phyloP scores from a whole-genome alignment of 768 basidiomycete genomes.

The Collybia nuda region DNA sequence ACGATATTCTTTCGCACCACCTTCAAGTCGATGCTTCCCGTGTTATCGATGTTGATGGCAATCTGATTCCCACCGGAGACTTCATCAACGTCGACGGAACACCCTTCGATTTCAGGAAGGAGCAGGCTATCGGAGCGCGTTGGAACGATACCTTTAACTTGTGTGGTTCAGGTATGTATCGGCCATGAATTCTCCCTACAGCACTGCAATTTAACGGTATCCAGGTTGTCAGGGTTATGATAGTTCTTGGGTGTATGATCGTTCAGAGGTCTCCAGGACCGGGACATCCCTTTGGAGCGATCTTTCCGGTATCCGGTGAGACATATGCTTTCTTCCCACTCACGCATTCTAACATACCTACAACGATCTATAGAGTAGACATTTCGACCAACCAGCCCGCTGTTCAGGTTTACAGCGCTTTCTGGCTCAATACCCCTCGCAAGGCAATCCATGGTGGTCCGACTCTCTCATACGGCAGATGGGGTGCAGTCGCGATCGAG shows the following conservation, averaged over 20 bases:
- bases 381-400: constrained; percentile 51
- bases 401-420: constrained; percentile 49
- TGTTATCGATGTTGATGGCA: constrained; percentile 34
- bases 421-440: constrained; percentile 43
- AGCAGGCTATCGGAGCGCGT: constrained; percentile 26
- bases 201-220: not conserved
- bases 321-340: not conserved
- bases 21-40: constrained; percentile 24
- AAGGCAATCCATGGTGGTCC: constrained; percentile 52
- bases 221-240: constrained; percentile 50
- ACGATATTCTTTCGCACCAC: constrained; percentile 33
- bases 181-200: not conserved
- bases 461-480: constrained; percentile 34
- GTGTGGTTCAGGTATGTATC: constrained; percentile 23
- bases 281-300: constrained; percentile 46
- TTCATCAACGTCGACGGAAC: constrained; percentile 23
- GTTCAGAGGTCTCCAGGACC: constrained; percentile 20
- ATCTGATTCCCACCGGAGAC: constrained; percentile 33
- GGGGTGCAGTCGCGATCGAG: constrained; percentile 50
- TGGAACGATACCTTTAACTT: constrained; percentile 31
- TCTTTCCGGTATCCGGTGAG: constrained; percentile 47
- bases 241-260: constrained; percentile 49
- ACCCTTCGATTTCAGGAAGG: constrained; percentile 41
- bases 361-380: constrained; percentile 35
- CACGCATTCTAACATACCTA: not conserved